A percentile compares a stretch with the other conserved stretches of the same genome.
Conservation (phyloP, 495 filamentous ascomycete genomes). For the Neurospora pannonica region DNA sequence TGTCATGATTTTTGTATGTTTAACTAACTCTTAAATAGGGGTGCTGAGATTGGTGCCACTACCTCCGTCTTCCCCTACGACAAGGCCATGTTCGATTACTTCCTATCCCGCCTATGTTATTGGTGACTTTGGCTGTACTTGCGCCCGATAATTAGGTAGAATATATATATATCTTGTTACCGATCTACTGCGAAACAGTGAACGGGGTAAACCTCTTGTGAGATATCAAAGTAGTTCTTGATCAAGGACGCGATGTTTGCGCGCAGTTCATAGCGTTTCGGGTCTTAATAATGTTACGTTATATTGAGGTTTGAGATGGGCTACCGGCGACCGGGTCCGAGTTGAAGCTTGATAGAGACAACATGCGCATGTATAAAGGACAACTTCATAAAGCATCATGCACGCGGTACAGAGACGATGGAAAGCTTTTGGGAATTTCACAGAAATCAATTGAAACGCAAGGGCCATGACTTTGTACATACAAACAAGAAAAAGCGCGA, state of each 20-base stretch:
- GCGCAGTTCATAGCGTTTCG: neutral
- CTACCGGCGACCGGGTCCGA: neutral
- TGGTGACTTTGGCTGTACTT: neutral
- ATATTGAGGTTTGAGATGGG: neutral
- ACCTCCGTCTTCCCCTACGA: constrained; percentile 98
- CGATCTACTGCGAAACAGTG: neutral
- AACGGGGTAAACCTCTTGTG: neutral
- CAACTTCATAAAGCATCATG: neutral
- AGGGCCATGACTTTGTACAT: constrained; percentile 26
- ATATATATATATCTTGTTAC: neutral
- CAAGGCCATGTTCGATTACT: constrained; percentile 93
- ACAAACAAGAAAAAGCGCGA: constrained; percentile 19
- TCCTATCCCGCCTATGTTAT: constrained; percentile 21
- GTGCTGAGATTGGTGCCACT: constrained; percentile 88
- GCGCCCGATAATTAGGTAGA: neutral
- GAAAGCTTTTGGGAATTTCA: neutral
- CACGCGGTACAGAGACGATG: neutral
- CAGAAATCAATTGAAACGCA: constrained; percentile 23
- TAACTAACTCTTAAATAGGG: constrained; percentile 46
- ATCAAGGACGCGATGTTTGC: neutral
- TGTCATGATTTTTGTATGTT: neutral
- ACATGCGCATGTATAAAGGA: neutral
- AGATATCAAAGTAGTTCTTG: neutral
- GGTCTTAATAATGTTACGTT: neutral
- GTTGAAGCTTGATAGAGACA: neutral